Evolutionary conservation across 768 basidiomycete genomes (phyloP).

Genomic region (Naganishia friedmannii): DNA sequence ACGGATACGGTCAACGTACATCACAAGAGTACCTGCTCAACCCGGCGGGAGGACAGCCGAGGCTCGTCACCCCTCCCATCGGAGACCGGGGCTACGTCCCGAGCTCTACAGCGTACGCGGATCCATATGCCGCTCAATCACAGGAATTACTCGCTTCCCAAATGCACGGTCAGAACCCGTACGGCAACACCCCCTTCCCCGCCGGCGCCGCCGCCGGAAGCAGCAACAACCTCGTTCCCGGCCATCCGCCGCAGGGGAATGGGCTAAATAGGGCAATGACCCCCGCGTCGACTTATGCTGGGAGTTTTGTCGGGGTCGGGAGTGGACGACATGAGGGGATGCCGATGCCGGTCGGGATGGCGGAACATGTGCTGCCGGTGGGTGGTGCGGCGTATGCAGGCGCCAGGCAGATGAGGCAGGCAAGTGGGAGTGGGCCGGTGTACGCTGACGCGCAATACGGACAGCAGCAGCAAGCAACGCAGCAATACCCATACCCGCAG

Average conservation of each 20-base stretch:
- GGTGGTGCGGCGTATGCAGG: neutral
- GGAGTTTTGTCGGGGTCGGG: conserved; percentile 17
- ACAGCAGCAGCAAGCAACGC: neutral
- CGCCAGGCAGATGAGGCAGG: neutral
- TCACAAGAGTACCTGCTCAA: neutral
- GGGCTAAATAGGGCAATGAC: neutral
- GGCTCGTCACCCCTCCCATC: neutral
- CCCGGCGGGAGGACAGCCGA: neutral
- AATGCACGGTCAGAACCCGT: neutral
- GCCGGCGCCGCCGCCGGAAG: no score
- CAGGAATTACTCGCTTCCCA: neutral
- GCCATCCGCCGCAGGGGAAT: neutral
- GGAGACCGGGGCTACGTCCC: conserved; percentile 15
- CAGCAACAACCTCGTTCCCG: conserved; percentile 1
- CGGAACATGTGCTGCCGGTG: neutral
- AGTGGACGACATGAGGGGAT: conserved; percentile 19
- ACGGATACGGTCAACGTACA: conserved; percentile 16
- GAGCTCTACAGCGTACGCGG: conserved; percentile 7
- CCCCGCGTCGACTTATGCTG: conserved; percentile 7
- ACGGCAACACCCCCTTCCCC: neutral
- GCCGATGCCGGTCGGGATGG: neutral
- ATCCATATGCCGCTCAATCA: conserved; percentile 2
- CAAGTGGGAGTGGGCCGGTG: conserved; percentile 2
- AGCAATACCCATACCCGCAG: conserved; percentile 1
- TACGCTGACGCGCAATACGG: conserved; percentile 14